Evolutionary conservation across 2,329 filamentous ascomycete genomes (phyloP).

Genomic region (Incumbomyces lentus): DNA sequence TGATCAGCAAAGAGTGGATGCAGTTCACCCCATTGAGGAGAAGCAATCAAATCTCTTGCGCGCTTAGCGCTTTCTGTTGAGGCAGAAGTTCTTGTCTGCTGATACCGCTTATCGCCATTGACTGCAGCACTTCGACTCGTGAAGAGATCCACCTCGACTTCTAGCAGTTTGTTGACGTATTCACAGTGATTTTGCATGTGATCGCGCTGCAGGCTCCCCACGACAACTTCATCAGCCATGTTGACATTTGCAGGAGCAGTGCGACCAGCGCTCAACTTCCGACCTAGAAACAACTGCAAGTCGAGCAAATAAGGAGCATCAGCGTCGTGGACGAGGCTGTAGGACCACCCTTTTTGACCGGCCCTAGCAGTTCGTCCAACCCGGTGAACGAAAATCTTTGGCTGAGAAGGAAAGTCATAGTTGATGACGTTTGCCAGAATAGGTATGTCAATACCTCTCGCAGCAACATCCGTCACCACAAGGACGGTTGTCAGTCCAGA

Average conservation of each 20-base stretch:
- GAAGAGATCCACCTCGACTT: constrained; percentile 63
- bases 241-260: constrained; percentile 50
- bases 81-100: constrained; percentile 79
- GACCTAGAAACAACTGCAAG: constrained; percentile 87
- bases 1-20: constrained; percentile 72
- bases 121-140: constrained; percentile 61
- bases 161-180: constrained; percentile 68
- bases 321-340: constrained; percentile 77
- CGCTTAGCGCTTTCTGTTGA: constrained; percentile 84
- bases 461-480: constrained; percentile 92
- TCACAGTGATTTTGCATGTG: constrained; percentile 67
- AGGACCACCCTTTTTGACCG: constrained; percentile 85
- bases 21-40: constrained; percentile 60
- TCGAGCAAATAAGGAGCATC: constrained; percentile 90
- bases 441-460: constrained; percentile 94
- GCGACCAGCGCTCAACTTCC: constrained; percentile 66
- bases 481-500: constrained; percentile 76
- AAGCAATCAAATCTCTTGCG: constrained; percentile 63
- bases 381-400: constrained; percentile 92
- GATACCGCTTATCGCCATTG: constrained; percentile 89
- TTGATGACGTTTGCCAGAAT: constrained; percentile 95
- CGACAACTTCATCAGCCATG: constrained; percentile 72
- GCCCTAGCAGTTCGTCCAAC: constrained; percentile 94
- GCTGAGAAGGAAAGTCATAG: constrained; percentile 93
- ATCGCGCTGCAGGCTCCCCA: constrained; percentile 65